A percentile compares a stretch with the other conserved stretches of the same genome.
phyloP scores from a whole-genome alignment of 176 grass and related monocot species.

The Ensete ventricosum region DNA sequence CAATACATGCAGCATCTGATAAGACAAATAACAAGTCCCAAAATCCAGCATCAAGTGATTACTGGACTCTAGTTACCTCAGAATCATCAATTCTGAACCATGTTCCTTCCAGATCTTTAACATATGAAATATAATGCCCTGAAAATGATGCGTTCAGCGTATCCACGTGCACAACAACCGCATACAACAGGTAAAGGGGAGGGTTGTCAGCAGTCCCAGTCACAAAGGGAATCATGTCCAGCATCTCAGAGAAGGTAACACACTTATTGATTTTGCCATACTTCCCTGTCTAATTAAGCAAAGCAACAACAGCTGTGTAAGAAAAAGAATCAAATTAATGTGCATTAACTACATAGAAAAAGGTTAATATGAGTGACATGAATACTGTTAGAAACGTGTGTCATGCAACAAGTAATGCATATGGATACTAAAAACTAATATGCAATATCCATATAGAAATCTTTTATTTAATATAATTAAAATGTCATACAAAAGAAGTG shows the following conservation, averaged over 20 bases:
- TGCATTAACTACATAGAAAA: not conserved
- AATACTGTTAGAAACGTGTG: too few relatives aligned
- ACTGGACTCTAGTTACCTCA: slow-evolving; percentile 40
- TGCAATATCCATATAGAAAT: too few relatives aligned
- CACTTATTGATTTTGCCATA: slow-evolving; percentile 99
- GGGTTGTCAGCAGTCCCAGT: slow-evolving; percentile 76
- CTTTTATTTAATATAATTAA: not conserved
- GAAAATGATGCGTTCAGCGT: slow-evolving; percentile 94
- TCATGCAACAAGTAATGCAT: too few relatives aligned
- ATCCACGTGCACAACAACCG: slow-evolving; percentile 88
- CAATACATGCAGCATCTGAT: not conserved
- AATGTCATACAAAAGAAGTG: not conserved
- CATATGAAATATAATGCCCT: slow-evolving; percentile 90
- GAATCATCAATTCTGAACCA: slow-evolving; percentile 98
- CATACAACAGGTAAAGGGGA: slow-evolving; percentile 92
- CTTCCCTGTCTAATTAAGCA: slow-evolving; percentile 59
- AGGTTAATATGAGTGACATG: not conserved
- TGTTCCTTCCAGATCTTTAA: slow-evolving; percentile 95
- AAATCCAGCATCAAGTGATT: not conserved
- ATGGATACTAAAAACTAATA: too few relatives aligned
- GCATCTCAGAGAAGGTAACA: slow-evolving; percentile 92
- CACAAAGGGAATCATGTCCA: slow-evolving; percentile 99
- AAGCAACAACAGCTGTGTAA: not conserved
- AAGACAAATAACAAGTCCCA: not conserved
- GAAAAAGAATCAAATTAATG: too few relatives aligned